phyloP scores from a whole-genome alignment of 2,329 filamentous ascomycete species.

The Aspergillus proliferans region DNA sequence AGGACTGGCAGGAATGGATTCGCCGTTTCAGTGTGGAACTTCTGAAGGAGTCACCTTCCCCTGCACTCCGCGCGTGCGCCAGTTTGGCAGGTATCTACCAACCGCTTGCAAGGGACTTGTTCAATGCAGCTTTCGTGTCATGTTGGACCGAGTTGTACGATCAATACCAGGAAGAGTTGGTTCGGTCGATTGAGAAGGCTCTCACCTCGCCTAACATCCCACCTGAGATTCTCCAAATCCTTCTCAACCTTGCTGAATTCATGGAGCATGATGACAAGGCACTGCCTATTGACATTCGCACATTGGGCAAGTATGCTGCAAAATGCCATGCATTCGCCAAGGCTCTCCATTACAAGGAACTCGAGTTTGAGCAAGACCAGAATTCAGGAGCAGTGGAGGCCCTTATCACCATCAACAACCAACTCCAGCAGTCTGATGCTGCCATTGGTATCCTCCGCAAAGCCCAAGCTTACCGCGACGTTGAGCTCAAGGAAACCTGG shows the following conservation, averaged over 20 bases:
- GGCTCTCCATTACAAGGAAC: constrained; percentile 95
- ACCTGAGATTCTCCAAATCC: constrained; percentile 84
- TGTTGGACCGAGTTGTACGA: constrained; percentile 98
- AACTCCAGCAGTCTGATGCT: constrained; percentile 95
- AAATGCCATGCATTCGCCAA: constrained; percentile 98
- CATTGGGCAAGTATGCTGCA: constrained; percentile 86
- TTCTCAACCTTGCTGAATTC: constrained; percentile 94
- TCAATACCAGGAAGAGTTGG: constrained; percentile 93
- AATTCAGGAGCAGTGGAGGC: constrained; percentile 94
- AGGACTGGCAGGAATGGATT: constrained; percentile 99
- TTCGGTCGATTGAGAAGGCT: constrained; percentile 89
- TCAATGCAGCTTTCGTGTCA: constrained; percentile 97
- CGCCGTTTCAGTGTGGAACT: constrained; percentile 92
- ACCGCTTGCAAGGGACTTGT: constrained; percentile 83
- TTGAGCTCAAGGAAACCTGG: constrained; percentile 96
- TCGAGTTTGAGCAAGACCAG: constrained; percentile 96
- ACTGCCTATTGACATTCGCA: constrained; percentile 90
- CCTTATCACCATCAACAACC: constrained; percentile 98
- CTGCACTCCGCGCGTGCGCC: constrained; percentile 87
- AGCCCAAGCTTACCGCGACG: constrained; percentile 91
- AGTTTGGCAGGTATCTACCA: constrained; percentile 85
- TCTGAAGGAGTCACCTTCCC: constrained; percentile 90
- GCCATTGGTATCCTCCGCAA: constrained; percentile 96
- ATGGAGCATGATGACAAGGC: constrained; percentile 99
- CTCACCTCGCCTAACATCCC: constrained; percentile 93